These are phyloP conservation scores for Vicia faba DNA, from an alignment of 306 rosid species.

Conservation along the genomic window DNA sequence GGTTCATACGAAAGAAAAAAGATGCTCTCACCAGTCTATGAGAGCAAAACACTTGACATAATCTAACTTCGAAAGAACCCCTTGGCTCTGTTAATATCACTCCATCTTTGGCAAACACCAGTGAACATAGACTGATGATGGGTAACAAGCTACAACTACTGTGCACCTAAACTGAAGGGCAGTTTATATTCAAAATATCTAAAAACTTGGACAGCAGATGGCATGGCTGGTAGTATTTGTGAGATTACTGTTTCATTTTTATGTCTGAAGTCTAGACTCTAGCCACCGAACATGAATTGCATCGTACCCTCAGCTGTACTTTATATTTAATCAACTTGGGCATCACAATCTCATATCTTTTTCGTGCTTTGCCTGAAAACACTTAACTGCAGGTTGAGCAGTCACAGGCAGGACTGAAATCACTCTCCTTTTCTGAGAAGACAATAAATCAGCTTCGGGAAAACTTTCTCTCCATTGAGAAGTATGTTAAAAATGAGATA, in stretches of 20 bases:
- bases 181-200: slow-evolving; percentile 27
- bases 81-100: neutral
- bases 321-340: slow-evolving; percentile 33
- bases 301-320: slow-evolving; percentile 17
- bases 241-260: slow-evolving; percentile 12
- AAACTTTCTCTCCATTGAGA: slow-evolving; percentile 86
- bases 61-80: slow-evolving; percentile 7
- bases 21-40: slow-evolving; percentile 10
- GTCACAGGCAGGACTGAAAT: slow-evolving; percentile 85
- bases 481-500: slow-evolving; percentile 58
- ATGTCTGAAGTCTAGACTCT: slow-evolving; percentile 1
- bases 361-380: slow-evolving; percentile 32
- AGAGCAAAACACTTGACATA: neutral
- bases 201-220: slow-evolving; percentile 12
- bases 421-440: slow-evolving; percentile 71
- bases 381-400: slow-evolving; percentile 78
- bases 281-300: slow-evolving; percentile 21
- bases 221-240: slow-evolving; percentile 24
- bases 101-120: slow-evolving; percentile 17
- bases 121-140: neutral
- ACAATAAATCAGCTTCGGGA: slow-evolving; percentile 75
- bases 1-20: neutral
- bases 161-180: slow-evolving; percentile 12
- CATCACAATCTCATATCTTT: slow-evolving; percentile 31
- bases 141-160: slow-evolving; percentile 7